Percentiles rank a stretch among this genome's conserved stretches.
These are phyloP conservation scores for Herpetospermum pedunculosum DNA, from an alignment of 306 rosid species.

Conservation along the genomic window DNA sequence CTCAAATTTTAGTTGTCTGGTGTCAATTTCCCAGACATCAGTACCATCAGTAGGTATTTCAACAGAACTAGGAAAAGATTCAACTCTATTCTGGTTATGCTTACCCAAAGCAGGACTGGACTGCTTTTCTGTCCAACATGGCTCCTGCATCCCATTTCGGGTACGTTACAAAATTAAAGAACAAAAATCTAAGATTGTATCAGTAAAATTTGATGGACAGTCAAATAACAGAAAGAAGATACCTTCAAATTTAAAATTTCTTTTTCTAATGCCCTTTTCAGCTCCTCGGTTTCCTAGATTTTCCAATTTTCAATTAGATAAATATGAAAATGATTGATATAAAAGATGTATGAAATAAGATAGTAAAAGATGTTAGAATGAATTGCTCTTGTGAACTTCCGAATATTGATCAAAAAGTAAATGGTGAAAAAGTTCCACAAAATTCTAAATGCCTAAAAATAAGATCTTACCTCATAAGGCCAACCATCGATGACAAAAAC, in stretches of 20 bases:
- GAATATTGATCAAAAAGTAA: background rate
- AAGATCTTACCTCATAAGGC: slow-evolving; percentile 64
- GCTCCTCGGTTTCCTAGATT: slow-evolving; percentile 89
- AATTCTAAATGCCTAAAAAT: slow-evolving; percentile 9
- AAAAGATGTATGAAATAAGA: background rate
- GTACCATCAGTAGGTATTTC: slow-evolving; percentile 89
- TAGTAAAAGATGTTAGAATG: slow-evolving; percentile 2
- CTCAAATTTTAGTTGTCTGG: slow-evolving; percentile 59
- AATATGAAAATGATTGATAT: background rate
- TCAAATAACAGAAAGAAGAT: background rate
- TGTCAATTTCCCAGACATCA: slow-evolving; percentile 98
- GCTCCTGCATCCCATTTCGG: slow-evolving; percentile 35
- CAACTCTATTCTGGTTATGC: slow-evolving; percentile 36
- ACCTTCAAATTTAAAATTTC: slow-evolving; percentile 67
- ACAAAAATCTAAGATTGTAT: background rate
- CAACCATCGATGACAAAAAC: slow-evolving; percentile 96
- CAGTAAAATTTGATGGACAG: background rate
- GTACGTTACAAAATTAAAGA: slow-evolving; percentile 9
- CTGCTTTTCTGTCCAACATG: slow-evolving; percentile 45
- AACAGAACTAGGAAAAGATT: slow-evolving; percentile 37
- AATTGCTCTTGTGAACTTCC: background rate
- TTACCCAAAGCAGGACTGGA: slow-evolving; percentile 28
- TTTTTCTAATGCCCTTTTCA: slow-evolving; percentile 55
- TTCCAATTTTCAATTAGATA: slow-evolving; percentile 15
- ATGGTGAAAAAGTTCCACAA: background rate